A percentile compares a stretch with the other conserved stretches of the same genome.
These are phyloP conservation scores for Alternaria atra DNA, from an alignment of 2,329 filamentous ascomycete species.

Conservation along the genomic window DNA sequence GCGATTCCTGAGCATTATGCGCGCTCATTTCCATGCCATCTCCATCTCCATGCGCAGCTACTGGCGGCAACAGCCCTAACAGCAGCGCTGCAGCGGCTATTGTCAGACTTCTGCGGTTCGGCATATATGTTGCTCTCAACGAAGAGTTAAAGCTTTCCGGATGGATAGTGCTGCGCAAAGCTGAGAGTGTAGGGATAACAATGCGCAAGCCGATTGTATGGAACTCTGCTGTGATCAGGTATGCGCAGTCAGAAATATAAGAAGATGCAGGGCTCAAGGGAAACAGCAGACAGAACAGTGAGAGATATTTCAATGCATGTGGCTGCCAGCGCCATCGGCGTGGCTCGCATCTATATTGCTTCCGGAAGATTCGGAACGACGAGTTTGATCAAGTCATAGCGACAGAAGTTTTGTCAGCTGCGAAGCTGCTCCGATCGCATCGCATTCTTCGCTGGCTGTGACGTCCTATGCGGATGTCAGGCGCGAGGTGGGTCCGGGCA, in stretches of 20 bases:
- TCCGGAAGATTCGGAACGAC: conserved; percentile 39
- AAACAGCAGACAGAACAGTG: conserved; percentile 18
- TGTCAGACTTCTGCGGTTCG: conserved; percentile 26
- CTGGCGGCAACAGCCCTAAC: conserved; percentile 51
- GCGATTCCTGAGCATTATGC: conserved; percentile 30
- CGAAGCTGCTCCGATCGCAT: conserved; percentile 33
- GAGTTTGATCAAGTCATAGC: conserved; percentile 26
- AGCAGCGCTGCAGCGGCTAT: conserved; percentile 51
- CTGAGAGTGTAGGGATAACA: neutral
- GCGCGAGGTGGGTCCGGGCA: conserved; percentile 16
- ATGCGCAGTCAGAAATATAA: conserved; percentile 10
- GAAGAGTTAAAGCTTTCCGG: conserved; percentile 1
- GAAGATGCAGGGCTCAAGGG: conserved; percentile 8
- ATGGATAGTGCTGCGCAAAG: conserved; percentile 1
- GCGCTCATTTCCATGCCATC: conserved; percentile 40
- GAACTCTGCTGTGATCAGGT: conserved; percentile 2
- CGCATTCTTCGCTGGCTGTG: conserved; percentile 27
- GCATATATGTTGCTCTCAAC: conserved; percentile 38
- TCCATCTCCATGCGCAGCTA: conserved; percentile 54
- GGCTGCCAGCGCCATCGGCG: conserved; percentile 8
- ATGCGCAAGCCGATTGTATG: neutral
- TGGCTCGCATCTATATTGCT: conserved; percentile 24
- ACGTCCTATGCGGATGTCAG: conserved; percentile 18
- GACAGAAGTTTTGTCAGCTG: conserved; percentile 39
- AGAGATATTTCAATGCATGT: conserved; percentile 10